Evolutionary conservation across 176 grass and related monocot genomes (phyloP).

Genomic region (Raddia distichophylla): DNA sequence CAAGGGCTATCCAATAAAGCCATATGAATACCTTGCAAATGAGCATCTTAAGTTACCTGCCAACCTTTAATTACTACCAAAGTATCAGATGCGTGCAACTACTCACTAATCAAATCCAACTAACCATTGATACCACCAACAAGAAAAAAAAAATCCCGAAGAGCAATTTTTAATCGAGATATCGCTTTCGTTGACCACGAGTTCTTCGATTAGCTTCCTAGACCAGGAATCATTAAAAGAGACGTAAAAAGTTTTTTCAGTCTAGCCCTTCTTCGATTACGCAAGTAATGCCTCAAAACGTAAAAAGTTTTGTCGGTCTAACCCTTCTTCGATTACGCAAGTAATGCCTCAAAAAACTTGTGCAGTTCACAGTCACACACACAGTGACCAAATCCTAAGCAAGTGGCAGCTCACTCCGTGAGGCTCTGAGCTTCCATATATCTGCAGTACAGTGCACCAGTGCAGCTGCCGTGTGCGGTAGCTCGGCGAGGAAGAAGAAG

Average conservation of each 20-base stretch:
- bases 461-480: not conserved
- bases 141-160: not conserved
- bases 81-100: constrained; percentile 1
- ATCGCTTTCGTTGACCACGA: not conserved
- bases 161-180: not conserved
- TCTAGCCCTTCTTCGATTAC: not conserved
- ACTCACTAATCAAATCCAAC: constrained; percentile 30
- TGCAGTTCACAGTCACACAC: not conserved
- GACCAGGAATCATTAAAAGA: not conserved
- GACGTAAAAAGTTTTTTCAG: not conserved
- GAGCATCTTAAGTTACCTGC: constrained; percentile 1
- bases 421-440: constrained; percentile 2
- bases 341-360: not conserved
- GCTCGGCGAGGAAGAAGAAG: not conserved
- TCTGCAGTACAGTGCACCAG: not conserved
- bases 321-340: not conserved
- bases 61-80: not conserved
- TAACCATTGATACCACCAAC: not conserved
- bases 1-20: not conserved
- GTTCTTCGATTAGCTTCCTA: not conserved
- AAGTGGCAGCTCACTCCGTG: constrained; percentile 15
- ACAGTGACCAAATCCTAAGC: not conserved
- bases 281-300: not conserved
- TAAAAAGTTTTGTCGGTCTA: not conserved
- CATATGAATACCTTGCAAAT: not conserved